phyloP scores from a whole-genome alignment of 805 yeast species.

The Ogataea philodendri region DNA sequence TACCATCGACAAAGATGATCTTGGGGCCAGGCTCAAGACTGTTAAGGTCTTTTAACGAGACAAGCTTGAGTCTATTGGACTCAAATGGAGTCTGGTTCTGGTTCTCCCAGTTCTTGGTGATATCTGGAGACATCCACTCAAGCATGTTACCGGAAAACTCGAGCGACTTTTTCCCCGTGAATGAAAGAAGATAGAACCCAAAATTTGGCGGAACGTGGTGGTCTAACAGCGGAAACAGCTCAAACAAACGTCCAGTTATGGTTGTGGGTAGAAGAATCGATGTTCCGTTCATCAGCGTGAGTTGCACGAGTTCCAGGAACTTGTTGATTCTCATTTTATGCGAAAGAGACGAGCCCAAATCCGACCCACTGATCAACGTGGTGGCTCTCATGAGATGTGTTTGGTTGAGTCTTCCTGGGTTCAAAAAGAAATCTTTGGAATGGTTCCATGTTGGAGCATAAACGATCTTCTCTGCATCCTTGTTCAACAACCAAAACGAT shows the following conservation, averaged over 20 bases:
- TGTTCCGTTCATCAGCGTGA: constrained; percentile 71
- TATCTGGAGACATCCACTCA: constrained; percentile 93
- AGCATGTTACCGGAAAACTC: constrained; percentile 84
- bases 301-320: constrained; percentile 60
- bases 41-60: constrained; percentile 54
- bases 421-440: constrained; percentile 79
- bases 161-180: constrained; percentile 73
- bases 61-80: constrained; percentile 50
- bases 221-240: constrained; percentile 50
- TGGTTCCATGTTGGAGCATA: constrained; percentile 96
- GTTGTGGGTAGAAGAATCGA: constrained; percentile 82
- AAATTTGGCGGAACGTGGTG: constrained; percentile 32
- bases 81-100: constrained; percentile 77
- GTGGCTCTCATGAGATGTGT: constrained; percentile 73
- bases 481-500: constrained; percentile 76
- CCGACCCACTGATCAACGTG: constrained; percentile 72
- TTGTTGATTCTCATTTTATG: constrained; percentile 63
- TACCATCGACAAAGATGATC: constrained; percentile 75
- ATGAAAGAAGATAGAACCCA: constrained; percentile 75
- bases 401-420: constrained; percentile 59
- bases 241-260: constrained; percentile 77
- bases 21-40: constrained; percentile 61
- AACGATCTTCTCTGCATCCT: constrained; percentile 74
- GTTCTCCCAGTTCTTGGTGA: constrained; percentile 84
- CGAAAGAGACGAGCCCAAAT: constrained; percentile 60